Base-by-base conservation (phyloP, 768 basidiomycete genomes). In the Macrolepiota dolichaula region DNA sequence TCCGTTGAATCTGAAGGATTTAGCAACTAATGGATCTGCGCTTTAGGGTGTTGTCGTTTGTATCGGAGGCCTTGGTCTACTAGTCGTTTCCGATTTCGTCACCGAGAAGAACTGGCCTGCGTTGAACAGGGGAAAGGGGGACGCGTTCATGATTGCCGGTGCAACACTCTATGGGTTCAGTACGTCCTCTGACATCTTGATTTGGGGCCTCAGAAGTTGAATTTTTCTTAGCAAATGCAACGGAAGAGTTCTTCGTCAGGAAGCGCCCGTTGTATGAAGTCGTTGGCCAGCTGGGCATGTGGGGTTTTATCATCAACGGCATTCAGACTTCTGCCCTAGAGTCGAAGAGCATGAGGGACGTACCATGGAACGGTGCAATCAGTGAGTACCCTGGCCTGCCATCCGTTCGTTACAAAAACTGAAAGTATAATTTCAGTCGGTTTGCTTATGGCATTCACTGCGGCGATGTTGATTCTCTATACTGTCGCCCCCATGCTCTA, bases 91-190 rank as follows among this genome's bases (percentile, higher is more conserved):
- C 13, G 93, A 95, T 66, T 77, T 87, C 65, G 68, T 93, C 53
- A 94, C 91, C 25, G 76, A 86, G 62, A 94, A 94, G 73, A 82
- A 88, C 70, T 93, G 82, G 76, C 72, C 80, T 12, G 86, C 93
- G 12, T 65, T 84, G 3, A 77, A 73, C 68, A 82, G 83, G 70
- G 88, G 84, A 37, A 91, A 90, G 70, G 93, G 93, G 11, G 92
- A 94, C 70, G 87, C 81, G 27, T 92, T 93, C 70, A 94, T 94
- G 90, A 83, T 95, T 61, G 81, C 87, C 51, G 93, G 91, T 27
- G 91, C 93, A 3, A 89, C 91, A 0, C 79, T 94, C 22, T 94
- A 94, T 64, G 93, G 93, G 49, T 86, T 94, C 71, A 91, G 91
- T 93, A 68, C 62, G 87, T 83, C 13, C 15, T 42, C 51, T 37